These are phyloP conservation scores for Alopecurus myosuroides DNA, from an alignment of 176 grass and related monocot genomes.

Conservation along the genomic window DNA sequence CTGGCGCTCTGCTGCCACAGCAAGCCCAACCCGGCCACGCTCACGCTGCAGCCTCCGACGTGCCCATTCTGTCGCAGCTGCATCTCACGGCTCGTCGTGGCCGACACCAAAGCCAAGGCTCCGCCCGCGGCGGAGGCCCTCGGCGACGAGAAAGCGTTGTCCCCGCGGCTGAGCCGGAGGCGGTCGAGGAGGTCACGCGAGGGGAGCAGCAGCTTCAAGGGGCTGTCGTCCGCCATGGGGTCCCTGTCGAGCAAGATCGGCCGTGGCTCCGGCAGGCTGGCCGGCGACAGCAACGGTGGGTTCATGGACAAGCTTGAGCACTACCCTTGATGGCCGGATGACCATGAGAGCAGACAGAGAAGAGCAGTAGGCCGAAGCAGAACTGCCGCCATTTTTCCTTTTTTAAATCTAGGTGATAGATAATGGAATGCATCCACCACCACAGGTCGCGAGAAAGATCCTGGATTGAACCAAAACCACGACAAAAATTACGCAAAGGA, in stretches of 20 bases:
- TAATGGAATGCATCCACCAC: background rate
- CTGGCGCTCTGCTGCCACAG: constrained; percentile 84
- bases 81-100: constrained; percentile 67
- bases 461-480: too few relatives aligned
- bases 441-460: constrained; percentile 19
- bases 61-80: constrained; percentile 44
- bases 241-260: constrained; percentile 42
- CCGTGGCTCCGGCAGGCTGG: constrained; percentile 14
- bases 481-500: too few relatives aligned
- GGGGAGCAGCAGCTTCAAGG: constrained; percentile 68
- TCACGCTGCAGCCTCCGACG: constrained; percentile 25
- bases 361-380: background rate
- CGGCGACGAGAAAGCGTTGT: too few relatives aligned
- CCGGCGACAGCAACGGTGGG: background rate
- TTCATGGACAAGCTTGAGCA: background rate
- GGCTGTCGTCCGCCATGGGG: constrained; percentile 43
- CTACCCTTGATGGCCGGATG: too few relatives aligned
- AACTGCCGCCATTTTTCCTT: background rate
- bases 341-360: background rate
- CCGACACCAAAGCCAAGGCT: constrained; percentile 7
- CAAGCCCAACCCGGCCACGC: constrained; percentile 60
- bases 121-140: too few relatives aligned
- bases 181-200: constrained; percentile 48
- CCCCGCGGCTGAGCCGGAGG: constrained; percentile 26
- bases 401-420: background rate